Percentiles rank a stretch among this genome's conserved stretches.
These are phyloP conservation scores for Acephala macrosclerotiorum DNA, from an alignment of 2,329 filamentous ascomycete species.

Conservation along the genomic window DNA sequence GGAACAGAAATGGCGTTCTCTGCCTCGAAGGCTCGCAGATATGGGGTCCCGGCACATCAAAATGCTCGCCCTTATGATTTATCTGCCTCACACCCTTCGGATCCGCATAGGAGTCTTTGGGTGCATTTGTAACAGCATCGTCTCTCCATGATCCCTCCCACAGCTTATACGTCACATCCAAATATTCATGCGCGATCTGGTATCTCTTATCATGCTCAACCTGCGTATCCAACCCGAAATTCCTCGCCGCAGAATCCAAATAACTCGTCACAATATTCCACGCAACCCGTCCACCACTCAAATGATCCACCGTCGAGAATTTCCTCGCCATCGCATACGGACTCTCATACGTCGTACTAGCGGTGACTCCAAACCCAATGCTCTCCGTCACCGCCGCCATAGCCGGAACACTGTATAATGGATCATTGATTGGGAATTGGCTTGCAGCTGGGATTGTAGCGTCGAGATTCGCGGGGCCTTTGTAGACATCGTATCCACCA, in stretches of 20 bases:
- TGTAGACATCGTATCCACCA: constrained; percentile 74
- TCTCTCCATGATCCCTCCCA: constrained; percentile 40
- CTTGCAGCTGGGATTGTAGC: constrained; percentile 68
- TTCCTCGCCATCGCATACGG: constrained; percentile 37
- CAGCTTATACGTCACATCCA: constrained; percentile 45
- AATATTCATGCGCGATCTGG: constrained; percentile 68
- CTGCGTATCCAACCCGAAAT: constrained; percentile 65
- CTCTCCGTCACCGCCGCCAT: constrained; percentile 73
- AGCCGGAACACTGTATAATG: constrained; percentile 66
- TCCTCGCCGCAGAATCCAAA: constrained; percentile 70
- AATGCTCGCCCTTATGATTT: constrained; percentile 70
- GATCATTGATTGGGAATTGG: constrained; percentile 77
- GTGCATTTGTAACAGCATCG: constrained; percentile 64
- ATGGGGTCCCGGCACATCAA: constrained; percentile 69
- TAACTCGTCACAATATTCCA: constrained; percentile 71
- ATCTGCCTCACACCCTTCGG: constrained; percentile 67
- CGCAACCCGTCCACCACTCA: constrained; percentile 64
- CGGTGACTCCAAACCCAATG: constrained; percentile 73
- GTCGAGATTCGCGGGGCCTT: constrained; percentile 59
- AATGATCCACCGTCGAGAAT: constrained; percentile 39
- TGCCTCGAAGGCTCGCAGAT: constrained; percentile 58
- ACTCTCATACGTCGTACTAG: constrained; percentile 70
- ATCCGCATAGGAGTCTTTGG: constrained; percentile 65
- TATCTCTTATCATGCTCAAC: constrained; percentile 73
- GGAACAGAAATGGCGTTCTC: constrained; percentile 50